A percentile compares a stretch with the other conserved stretches of the same genome.
phyloP scores from a whole-genome alignment of 768 basidiomycete genomes.

The Panus rudis region DNA sequence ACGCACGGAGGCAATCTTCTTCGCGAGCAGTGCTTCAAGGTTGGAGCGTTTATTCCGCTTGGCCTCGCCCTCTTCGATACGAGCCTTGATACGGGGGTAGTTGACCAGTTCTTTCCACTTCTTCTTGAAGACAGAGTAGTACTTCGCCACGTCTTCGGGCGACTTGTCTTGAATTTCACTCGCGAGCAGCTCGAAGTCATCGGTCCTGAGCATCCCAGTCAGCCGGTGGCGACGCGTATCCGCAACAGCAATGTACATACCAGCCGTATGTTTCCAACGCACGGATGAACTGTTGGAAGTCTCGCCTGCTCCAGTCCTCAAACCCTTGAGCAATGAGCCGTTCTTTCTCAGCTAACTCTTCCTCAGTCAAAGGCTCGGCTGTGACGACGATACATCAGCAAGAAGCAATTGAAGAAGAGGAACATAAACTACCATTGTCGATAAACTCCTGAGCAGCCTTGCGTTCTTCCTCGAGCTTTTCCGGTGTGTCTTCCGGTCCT shows the following conservation, averaged over 20 bases:
- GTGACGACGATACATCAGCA: slow-evolving; percentile 1
- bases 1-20: slow-evolving; percentile 75
- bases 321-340: slow-evolving; percentile 73
- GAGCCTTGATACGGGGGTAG: slow-evolving; percentile 71
- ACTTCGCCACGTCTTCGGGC: slow-evolving; percentile 66
- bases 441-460: slow-evolving; percentile 78
- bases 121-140: slow-evolving; percentile 81
- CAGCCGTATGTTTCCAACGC: slow-evolving; percentile 78
- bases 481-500: slow-evolving; percentile 71
- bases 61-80: slow-evolving; percentile 83
- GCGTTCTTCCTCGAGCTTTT: slow-evolving; percentile 84
- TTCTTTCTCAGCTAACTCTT: slow-evolving; percentile 79
- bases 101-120: slow-evolving; percentile 85
- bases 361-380: slow-evolving; percentile 90
- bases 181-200: slow-evolving; percentile 62
- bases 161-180: slow-evolving; percentile 82
- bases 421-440: slow-evolving; percentile 57
- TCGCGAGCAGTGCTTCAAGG: slow-evolving; percentile 66
- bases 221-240: not conserved
- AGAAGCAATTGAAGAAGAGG: no score
- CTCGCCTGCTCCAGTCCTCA: slow-evolving; percentile 84
- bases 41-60: slow-evolving; percentile 84
- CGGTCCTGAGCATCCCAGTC: slow-evolving; percentile 39
- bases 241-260: slow-evolving; percentile 31
- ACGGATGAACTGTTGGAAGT: slow-evolving; percentile 87